These are phyloP conservation scores for Closterium sp. DNA, from an alignment of 139 green algal genomes.

Conservation along the genomic window DNA sequence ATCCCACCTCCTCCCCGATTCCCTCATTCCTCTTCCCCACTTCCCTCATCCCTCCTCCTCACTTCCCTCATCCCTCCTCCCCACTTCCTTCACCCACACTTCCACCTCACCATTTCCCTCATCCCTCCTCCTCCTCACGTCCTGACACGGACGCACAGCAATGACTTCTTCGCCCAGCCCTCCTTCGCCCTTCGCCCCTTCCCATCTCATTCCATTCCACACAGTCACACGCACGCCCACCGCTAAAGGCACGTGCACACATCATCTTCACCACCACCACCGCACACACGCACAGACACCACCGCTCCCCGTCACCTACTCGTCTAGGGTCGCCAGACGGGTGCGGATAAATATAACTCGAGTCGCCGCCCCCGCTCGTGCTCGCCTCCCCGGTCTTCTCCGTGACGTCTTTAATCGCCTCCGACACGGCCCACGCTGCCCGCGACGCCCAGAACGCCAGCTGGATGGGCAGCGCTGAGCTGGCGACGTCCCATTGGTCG, in stretches of 20 bases:
- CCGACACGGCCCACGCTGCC: conserved; percentile 13
- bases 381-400: background rate
- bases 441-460: conserved; percentile 43
- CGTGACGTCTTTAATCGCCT: conserved; percentile 18
- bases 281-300: background rate
- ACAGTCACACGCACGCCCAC: too few species aligned
- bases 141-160: too few species aligned
- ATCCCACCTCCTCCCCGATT: too few species aligned
- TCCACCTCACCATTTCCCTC: too few species aligned
- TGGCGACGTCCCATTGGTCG: conserved; percentile 40
- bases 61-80: background rate
- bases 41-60: too few species aligned
- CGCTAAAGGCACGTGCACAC: too few species aligned
- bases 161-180: too few species aligned
- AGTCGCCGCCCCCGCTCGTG: background rate
- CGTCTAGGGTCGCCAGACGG: background rate
- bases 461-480: conserved; percentile 8
- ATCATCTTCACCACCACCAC: too few species aligned
- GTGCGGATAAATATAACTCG: background rate
- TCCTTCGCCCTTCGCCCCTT: too few species aligned
- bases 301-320: background rate
- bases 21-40: background rate
- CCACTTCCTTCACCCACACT: background rate
- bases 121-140: too few species aligned
- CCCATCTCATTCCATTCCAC: too few species aligned